Percentiles rank a stretch among this genome's conserved stretches.
Evolutionary conservation across 306 rosid species (phyloP).

Genomic region (Medicago truncatula): DNA sequence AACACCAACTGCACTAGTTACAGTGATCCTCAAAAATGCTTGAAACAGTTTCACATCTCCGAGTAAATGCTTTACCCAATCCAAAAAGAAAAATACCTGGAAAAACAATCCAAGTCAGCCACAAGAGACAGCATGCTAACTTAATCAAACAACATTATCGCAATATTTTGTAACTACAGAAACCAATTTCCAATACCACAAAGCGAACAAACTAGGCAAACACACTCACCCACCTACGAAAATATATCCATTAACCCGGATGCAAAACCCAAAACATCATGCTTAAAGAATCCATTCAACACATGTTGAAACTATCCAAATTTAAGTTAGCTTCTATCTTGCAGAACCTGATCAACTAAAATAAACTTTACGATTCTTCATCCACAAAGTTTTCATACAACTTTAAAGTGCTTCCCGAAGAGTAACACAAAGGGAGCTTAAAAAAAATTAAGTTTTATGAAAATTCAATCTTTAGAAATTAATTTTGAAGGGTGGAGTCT

Average conservation of each 20-base stretch:
- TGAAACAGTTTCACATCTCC: slow-evolving; percentile 80
- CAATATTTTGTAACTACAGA: neutral
- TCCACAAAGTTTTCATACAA: neutral
- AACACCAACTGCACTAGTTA: slow-evolving; percentile 74
- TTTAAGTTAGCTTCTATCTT: slow-evolving; percentile 5
- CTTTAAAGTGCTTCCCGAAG: neutral
- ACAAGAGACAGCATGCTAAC: slow-evolving; percentile 12
- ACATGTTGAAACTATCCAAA: neutral
- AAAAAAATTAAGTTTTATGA: neutral
- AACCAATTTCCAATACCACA: slow-evolving; percentile 13
- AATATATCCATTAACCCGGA: neutral
- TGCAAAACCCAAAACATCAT: slow-evolving; percentile 10
- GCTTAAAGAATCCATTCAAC: neutral
- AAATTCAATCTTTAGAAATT: neutral
- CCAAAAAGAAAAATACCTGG: slow-evolving; percentile 92
- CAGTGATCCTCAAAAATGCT: slow-evolving; percentile 94
- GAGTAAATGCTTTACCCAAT: slow-evolving; percentile 88
- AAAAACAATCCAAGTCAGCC: slow-evolving; percentile 39
- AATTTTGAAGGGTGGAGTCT: neutral
- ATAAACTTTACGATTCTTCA: neutral
- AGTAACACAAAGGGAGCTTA: neutral
- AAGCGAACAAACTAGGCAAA: slow-evolving; percentile 13
- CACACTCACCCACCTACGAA: neutral
- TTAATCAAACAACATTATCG: slow-evolving; percentile 27
- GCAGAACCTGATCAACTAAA: neutral